phyloP scores from a whole-genome alignment of 306 rosid genomes.

The Quercus aquifolioides region DNA sequence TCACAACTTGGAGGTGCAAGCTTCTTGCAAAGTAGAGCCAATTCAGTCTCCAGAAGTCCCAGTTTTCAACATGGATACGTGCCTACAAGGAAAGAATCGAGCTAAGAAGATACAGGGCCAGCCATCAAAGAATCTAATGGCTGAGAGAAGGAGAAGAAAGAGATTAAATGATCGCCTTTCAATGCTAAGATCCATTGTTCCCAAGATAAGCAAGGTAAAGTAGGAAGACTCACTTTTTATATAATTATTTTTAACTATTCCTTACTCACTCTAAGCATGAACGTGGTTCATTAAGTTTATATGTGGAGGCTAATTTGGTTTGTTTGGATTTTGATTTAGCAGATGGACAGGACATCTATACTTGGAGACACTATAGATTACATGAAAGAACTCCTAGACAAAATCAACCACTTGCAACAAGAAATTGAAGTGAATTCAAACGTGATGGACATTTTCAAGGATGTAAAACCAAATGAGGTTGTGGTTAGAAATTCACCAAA shows the following conservation, averaged over 20 bases:
- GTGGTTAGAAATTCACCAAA: constrained; percentile 73
- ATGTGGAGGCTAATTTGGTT: constrained; percentile 22
- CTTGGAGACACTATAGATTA: constrained; percentile 94
- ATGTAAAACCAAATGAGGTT: constrained; percentile 60
- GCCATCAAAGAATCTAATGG: constrained; percentile 97
- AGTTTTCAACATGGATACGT: constrained; percentile 43
- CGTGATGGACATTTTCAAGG: constrained; percentile 45
- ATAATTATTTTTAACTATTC: not conserved
- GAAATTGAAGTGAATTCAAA: constrained; percentile 49
- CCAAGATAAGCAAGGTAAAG: constrained; percentile 93
- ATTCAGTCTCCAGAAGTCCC: constrained; percentile 55
- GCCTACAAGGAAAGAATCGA: constrained; percentile 45
- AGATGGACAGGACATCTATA: constrained; percentile 98
- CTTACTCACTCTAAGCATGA: not conserved
- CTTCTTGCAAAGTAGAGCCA: constrained; percentile 63
- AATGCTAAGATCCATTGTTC: constrained; percentile 94
- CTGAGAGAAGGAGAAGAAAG: constrained; percentile 87
- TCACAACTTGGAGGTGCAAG: constrained; percentile 54
- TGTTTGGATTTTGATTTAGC: constrained; percentile 6
- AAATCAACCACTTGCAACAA: constrained; percentile 59
- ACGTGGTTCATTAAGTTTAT: not conserved
- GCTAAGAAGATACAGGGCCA: constrained; percentile 76
- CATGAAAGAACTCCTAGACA: constrained; percentile 85
- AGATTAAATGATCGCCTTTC: constrained; percentile 84
- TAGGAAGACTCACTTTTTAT: not conserved